These are phyloP conservation scores for Tuber umbilicatum DNA, from an alignment of 495 filamentous ascomycete genomes.

Conservation along the genomic window DNA sequence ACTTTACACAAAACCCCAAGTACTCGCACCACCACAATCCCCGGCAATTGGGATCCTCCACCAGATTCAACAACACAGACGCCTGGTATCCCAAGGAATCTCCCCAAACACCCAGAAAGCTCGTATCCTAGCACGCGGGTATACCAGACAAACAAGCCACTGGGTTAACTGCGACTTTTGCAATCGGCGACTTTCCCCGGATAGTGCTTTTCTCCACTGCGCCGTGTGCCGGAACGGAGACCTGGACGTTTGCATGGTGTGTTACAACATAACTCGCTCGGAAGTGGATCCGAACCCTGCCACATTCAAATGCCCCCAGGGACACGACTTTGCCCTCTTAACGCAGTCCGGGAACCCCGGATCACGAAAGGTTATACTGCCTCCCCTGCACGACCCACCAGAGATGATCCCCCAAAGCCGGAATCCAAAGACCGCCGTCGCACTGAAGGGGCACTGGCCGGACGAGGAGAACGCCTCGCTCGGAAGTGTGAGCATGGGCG, in stretches of 20 bases:
- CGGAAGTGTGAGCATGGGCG: constrained; percentile 9
- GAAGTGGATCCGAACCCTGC: not conserved
- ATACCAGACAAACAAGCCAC: constrained; percentile 6
- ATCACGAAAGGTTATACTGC: constrained; percentile 21
- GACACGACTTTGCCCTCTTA: constrained; percentile 25
- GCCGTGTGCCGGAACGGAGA: constrained; percentile 8
- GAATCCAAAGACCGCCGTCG: constrained; percentile 17
- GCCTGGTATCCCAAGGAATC: not conserved
- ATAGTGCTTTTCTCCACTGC: constrained; percentile 31
- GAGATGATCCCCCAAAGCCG: not conserved
- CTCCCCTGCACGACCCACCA: constrained; percentile 24
- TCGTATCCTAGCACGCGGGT: constrained; percentile 9
- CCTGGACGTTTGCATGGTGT: constrained; percentile 29
- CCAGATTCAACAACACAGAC: not conserved
- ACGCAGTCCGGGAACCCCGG: constrained; percentile 26
- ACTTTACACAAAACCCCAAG: constrained; percentile 20
- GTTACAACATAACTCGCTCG: constrained; percentile 9
- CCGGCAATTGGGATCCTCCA: not conserved
- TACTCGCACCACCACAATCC: not conserved
- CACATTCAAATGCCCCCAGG: constrained; percentile 11
- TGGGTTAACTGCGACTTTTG: constrained; percentile 16
- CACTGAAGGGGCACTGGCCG: constrained; percentile 35
- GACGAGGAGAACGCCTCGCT: constrained; percentile 7
- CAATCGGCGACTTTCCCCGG: not conserved
- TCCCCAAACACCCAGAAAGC: not conserved